Base-by-base conservation (phyloP, 805 yeast species). In the Candida pini region DNA sequence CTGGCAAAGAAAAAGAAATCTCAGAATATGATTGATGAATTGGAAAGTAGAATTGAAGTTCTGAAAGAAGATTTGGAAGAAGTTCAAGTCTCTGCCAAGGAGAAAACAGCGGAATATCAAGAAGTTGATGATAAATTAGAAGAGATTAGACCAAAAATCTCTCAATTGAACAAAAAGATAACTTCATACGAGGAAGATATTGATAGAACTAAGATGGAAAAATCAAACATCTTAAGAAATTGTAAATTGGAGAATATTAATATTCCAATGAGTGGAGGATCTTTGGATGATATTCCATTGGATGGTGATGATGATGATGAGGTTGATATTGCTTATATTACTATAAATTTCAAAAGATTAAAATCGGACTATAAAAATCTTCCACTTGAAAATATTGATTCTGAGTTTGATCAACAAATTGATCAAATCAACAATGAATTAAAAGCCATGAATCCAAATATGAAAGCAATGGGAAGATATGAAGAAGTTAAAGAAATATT, bases 391-490 rank as follows among this genome's bases (percentile, higher is more conserved):
- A 29, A 27, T 2, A 46, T 41, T 45, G 53, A 36, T 18, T 54
- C 48, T 5, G 39, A 50, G 3, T 47, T 60, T 14, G 53, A 54
- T 19, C 38, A 47, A 17, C 63, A 64, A 28, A 50, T 63, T 2
- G 72, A 64, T 32, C 61, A 38, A 12, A 33, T 42, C 52, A 56
- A 31, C 9, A 41, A 45, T 9, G 71, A 70, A 20, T 54, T 75
- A 18, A 68, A 62, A 13, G 48, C 53, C 31, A 62, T 87, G 48
- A 77, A 85, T 21, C 96, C 96, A n/a, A 87, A 87, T 55, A 66
- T 77, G 25, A 82, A 81, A 44, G 96, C 96, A 0, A 62, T 73
- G 20, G 94, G 84, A 34, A 69, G 96, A 48, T 69, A 86, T 28
- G 69, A 65, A 23, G 88, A 82, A 34, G 84, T 82, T 7, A 78